Evolutionary conservation across 352 stramenopile genomes (phyloP).

Genomic region (Pilasporangium apinafurcum): DNA sequence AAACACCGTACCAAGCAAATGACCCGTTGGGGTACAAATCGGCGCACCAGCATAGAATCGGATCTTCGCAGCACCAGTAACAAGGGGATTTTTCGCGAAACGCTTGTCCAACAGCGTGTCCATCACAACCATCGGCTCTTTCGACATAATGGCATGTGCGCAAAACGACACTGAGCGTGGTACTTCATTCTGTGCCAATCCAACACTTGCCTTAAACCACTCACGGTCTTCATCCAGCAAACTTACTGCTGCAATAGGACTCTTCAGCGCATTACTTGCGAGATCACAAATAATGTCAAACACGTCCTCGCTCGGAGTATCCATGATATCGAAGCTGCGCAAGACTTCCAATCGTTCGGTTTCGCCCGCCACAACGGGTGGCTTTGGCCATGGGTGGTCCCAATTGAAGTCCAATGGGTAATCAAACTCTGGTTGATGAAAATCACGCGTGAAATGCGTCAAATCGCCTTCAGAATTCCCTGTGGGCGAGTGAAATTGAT

Average conservation of each 20-base stretch:
- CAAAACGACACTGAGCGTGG: conserved; percentile 85
- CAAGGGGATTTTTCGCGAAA: conserved; percentile 82
- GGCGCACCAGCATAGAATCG: conserved; percentile 81
- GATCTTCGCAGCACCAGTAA: conserved; percentile 80
- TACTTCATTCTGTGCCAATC: conserved; percentile 80
- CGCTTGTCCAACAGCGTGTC: conserved; percentile 83
- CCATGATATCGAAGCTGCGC: conserved; percentile 82
- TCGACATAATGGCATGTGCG: conserved; percentile 84
- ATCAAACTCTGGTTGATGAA: conserved; percentile 76
- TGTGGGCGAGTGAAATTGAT: conserved; percentile 80
- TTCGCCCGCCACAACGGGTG: conserved; percentile 61
- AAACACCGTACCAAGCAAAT: conserved; percentile 81
- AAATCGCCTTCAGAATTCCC: conserved; percentile 74
- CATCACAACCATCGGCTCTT: conserved; percentile 87
- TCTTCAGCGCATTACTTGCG: conserved; percentile 82
- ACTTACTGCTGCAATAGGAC: conserved; percentile 78
- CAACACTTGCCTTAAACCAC: conserved; percentile 86
- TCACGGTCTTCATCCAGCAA: conserved; percentile 81
- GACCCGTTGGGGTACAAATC: conserved; percentile 75
- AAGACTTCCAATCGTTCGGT: conserved; percentile 70
- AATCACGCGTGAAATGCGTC: conserved; percentile 69
- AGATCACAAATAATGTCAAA: conserved; percentile 89
- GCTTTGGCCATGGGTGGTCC: conserved; percentile 86
- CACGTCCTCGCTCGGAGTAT: conserved; percentile 80
- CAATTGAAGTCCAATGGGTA: conserved; percentile 86